A percentile compares a stretch with the other conserved stretches of the same genome.
These are phyloP conservation scores for Saccharomycopsis sp. DNA, from an alignment of 805 yeast genomes.

Conservation along the genomic window DNA sequence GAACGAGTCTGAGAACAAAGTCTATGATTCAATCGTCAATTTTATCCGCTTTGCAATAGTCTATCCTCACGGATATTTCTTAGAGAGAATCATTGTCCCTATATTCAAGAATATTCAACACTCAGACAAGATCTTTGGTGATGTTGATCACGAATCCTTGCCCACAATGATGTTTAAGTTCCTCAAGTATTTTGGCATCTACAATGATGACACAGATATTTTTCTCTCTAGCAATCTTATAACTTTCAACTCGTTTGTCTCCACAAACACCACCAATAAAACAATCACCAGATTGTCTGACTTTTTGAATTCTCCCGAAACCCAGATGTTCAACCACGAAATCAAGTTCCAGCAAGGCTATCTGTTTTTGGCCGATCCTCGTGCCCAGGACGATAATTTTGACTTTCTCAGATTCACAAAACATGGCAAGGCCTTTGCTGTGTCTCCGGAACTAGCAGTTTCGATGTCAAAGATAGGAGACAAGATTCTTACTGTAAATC, in stretches of 20 bases:
- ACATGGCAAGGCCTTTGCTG: constrained; percentile 10
- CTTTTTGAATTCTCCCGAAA: not conserved
- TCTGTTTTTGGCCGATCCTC: constrained; percentile 5
- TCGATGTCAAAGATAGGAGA: constrained; percentile 34
- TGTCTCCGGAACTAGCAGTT: constrained; percentile 25
- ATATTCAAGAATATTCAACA: not conserved
- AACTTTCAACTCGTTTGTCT: not conserved
- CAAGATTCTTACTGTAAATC: constrained; percentile 31
- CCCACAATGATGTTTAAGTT: constrained; percentile 7
- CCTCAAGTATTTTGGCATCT: constrained; percentile 20
- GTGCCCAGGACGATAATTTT: constrained; percentile 16
- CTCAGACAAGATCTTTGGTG: not conserved
- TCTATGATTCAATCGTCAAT: constrained; percentile 24
- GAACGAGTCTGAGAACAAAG: constrained; percentile 20
- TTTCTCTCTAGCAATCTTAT: constrained; percentile 25
- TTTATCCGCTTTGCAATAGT: constrained; percentile 28
- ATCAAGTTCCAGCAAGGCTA: constrained; percentile 3
- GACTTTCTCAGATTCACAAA: constrained; percentile 10
- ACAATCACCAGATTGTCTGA: not conserved
- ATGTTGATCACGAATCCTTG: not conserved
- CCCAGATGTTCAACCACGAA: not conserved
- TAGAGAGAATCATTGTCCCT: constrained; percentile 18
- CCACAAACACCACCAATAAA: not conserved
- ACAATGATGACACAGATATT: constrained; percentile 25
- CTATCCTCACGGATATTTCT: constrained; percentile 28